These are phyloP conservation scores for Pythium aristosporum DNA, from an alignment of 352 stramenopile genomes.

Conservation along the genomic window DNA sequence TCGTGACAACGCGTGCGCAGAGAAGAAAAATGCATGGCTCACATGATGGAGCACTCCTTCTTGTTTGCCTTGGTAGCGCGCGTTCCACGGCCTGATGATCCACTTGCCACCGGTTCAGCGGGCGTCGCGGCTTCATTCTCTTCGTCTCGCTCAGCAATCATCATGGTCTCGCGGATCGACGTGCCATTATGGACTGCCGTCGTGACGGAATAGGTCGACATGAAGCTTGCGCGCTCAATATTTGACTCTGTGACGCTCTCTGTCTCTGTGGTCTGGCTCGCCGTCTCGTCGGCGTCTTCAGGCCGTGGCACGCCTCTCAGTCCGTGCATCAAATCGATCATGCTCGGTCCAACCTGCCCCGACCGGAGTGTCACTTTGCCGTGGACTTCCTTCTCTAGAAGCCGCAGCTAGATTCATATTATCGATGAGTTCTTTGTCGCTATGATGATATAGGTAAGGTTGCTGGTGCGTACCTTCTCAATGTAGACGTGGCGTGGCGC, in stretches of 20 bases:
- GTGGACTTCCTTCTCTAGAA: slow-evolving; percentile 56
- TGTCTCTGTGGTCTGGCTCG: slow-evolving; percentile 46
- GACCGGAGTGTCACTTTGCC: slow-evolving; percentile 60
- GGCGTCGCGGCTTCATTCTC: slow-evolving; percentile 24
- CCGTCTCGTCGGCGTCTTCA: slow-evolving; percentile 43
- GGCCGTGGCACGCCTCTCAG: slow-evolving; percentile 41
- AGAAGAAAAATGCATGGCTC: background rate
- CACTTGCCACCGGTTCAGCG: slow-evolving; percentile 12
- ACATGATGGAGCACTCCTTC: slow-evolving; percentile 42
- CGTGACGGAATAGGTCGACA: slow-evolving; percentile 60
- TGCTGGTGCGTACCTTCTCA: slow-evolving; percentile 41
- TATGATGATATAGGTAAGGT: too few relatives aligned
- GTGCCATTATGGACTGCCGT: slow-evolving; percentile 48
- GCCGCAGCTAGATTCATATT: slow-evolving; percentile 33
- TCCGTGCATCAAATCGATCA: slow-evolving; percentile 75
- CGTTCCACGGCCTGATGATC: background rate
- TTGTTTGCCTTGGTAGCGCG: slow-evolving; percentile 26
- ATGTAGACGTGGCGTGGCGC: slow-evolving; percentile 65
- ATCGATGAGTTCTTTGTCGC: background rate
- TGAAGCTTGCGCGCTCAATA: slow-evolving; percentile 54
- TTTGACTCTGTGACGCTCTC: slow-evolving; percentile 33
- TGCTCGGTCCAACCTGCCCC: slow-evolving; percentile 62
- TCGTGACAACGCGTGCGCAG: background rate
- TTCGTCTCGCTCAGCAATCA: slow-evolving; percentile 68
- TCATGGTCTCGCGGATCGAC: slow-evolving; percentile 62